These are phyloP conservation scores for Annona squamosa DNA, from an alignment of 164 flowering plant species.

Conservation along the genomic window DNA sequence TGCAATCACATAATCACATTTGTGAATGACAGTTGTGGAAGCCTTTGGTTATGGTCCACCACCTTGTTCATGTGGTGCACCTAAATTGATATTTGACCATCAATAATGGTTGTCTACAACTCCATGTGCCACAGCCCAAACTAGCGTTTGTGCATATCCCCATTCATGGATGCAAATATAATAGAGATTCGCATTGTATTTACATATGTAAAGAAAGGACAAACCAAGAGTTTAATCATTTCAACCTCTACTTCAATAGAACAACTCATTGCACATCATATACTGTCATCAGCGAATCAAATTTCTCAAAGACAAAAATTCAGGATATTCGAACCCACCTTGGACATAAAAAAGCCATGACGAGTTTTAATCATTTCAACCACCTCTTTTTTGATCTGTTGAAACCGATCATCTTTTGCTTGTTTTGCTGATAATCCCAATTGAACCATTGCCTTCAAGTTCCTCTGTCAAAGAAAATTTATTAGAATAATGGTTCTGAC, in stretches of 20 bases:
- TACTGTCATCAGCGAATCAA: neutral
- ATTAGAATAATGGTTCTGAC: neutral
- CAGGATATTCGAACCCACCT: conserved; percentile 34
- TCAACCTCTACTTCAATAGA: neutral
- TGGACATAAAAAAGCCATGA: conserved; percentile 36
- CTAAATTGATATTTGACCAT: neutral
- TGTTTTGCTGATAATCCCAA: conserved; percentile 67
- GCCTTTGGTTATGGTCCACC: neutral
- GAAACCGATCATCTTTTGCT: conserved; percentile 70
- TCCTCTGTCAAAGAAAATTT: conserved; percentile 43
- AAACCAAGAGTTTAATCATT: neutral
- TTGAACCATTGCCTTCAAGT: conserved; percentile 68
- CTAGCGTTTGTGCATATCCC: too few relatives aligned
- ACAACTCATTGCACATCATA: neutral
- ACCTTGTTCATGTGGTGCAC: neutral
- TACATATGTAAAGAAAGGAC: neutral
- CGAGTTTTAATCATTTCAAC: conserved; percentile 61
- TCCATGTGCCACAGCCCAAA: too few relatives aligned
- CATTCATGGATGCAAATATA: too few relatives aligned
- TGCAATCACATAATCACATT: neutral
- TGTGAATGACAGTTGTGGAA: neutral
- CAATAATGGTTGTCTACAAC: too few relatives aligned
- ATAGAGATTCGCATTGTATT: neutral
- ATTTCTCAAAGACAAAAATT: neutral
- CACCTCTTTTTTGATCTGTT: conserved; percentile 76